Evolutionary conservation across 805 yeast species (phyloP).

Genomic region (Pichia gijzeniarum): DNA sequence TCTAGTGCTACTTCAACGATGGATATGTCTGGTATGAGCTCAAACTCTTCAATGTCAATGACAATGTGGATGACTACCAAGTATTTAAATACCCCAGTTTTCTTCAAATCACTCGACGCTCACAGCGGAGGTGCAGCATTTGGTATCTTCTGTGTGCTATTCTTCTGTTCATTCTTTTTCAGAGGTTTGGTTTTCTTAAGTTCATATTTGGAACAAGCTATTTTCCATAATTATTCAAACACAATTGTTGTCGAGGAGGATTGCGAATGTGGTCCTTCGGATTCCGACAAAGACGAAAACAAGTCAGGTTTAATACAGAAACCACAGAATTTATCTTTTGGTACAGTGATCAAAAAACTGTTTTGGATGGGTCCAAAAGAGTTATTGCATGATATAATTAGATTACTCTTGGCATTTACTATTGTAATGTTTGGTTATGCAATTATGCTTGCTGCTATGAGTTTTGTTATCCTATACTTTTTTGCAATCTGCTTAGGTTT

Average conservation of each 20-base stretch:
- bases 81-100: slow-evolving; percentile 52
- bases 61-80: slow-evolving; percentile 48
- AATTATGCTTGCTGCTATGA: slow-evolving; percentile 75
- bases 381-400: slow-evolving; percentile 45
- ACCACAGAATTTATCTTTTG: slow-evolving; percentile 9
- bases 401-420: slow-evolving; percentile 50
- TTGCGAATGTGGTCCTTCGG: slow-evolving; percentile 31
- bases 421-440: slow-evolving; percentile 65
- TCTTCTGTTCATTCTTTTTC: slow-evolving; percentile 51
- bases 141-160: slow-evolving; percentile 61
- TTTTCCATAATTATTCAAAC: slow-evolving; percentile 42
- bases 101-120: slow-evolving; percentile 52
- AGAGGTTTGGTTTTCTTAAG: slow-evolving; percentile 54
- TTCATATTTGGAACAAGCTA: slow-evolving; percentile 60
- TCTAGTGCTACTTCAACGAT: slow-evolving; percentile 7
- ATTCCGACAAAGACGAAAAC: slow-evolving; percentile 10
- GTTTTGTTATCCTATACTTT: slow-evolving; percentile 58
- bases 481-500: slow-evolving; percentile 69
- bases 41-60: slow-evolving; percentile 36
- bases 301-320: slow-evolving; percentile 1
- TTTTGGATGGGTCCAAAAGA: slow-evolving; percentile 32
- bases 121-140: slow-evolving; percentile 54
- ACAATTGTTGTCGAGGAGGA: slow-evolving; percentile 27
- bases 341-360: slow-evolving; percentile 22
- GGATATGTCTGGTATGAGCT: not conserved